phyloP scores from a whole-genome alignment of 345 rosid genomes.

The Aurinia saxatilis region DNA sequence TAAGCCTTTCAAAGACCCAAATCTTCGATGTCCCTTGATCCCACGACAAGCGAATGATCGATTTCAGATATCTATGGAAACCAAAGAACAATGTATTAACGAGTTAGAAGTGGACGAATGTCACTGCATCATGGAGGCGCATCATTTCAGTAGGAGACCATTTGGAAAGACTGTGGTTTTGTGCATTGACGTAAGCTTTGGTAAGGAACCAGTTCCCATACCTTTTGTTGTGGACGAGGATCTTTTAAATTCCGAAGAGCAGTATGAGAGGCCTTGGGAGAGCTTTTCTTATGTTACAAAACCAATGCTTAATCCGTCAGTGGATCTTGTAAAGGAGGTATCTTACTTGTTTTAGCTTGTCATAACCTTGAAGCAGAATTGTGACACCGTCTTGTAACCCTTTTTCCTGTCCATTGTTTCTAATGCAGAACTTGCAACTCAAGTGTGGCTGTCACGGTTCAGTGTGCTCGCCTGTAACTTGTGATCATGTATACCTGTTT shows the following conservation, averaged over 20 bases:
- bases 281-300: conserved; percentile 59
- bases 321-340: conserved; percentile 58
- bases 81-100: conserved; percentile 22
- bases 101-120: conserved; percentile 77
- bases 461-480: conserved; percentile 56
- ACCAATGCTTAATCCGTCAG: conserved; percentile 48
- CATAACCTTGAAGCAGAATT: neutral
- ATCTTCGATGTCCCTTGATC: conserved; percentile 30
- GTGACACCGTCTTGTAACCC: neutral
- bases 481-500: conserved; percentile 95
- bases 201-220: conserved; percentile 65
- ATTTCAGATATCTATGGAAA: conserved; percentile 16
- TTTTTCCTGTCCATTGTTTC: neutral
- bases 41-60: conserved; percentile 36
- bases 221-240: conserved; percentile 68
- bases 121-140: conserved; percentile 64
- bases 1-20: conserved; percentile 41
- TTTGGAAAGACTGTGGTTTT: conserved; percentile 40
- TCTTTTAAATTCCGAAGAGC: conserved; percentile 33
- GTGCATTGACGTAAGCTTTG: conserved; percentile 83
- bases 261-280: conserved; percentile 64
- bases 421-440: conserved; percentile 58
- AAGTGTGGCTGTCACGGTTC: conserved; percentile 62
- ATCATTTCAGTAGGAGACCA: conserved; percentile 45
- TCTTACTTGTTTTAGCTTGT: neutral